Percentiles rank a stretch among this genome's conserved stretches.
Conservation (phyloP, 2,329 filamentous ascomycete genomes). For the Penicillium fuscoglaucum region DNA sequence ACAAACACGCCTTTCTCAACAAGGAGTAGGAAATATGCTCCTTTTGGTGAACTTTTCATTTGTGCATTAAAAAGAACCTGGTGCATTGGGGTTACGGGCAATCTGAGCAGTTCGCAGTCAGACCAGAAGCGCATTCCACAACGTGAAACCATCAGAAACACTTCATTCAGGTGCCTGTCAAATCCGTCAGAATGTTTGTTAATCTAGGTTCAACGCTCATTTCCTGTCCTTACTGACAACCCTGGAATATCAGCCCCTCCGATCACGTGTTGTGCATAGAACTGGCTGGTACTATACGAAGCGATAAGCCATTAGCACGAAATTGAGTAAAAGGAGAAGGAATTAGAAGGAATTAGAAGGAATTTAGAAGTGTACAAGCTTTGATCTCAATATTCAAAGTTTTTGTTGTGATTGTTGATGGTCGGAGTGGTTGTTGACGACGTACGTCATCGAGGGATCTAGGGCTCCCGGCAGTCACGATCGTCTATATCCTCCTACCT, state of each 20-base stretch:
- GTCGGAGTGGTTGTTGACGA: constrained; percentile 1
- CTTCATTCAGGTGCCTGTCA: constrained; percentile 12
- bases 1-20: too few species aligned
- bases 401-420: not conserved
- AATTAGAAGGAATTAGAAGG: too few species aligned
- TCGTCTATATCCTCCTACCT: constrained; percentile 6
- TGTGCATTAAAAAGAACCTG: too few species aligned
- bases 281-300: not conserved
- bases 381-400: not conserved
- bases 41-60: not conserved
- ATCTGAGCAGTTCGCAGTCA: not conserved
- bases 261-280: constrained; percentile 12
- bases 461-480: not conserved
- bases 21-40: not conserved
- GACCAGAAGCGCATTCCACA: constrained; percentile 1
- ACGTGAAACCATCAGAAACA: not conserved
- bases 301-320: too few species aligned
- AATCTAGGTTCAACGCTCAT: constrained; percentile 16
- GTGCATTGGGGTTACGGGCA: not conserved
- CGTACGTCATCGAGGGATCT: constrained; percentile 23
- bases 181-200: constrained; percentile 9
- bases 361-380: not conserved
- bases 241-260: constrained; percentile 12
- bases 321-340: not conserved
- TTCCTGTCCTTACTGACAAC: constrained; percentile 17